Conservation (phyloP, 345 rosid species). For the Conringia planisiliqua region DNA sequence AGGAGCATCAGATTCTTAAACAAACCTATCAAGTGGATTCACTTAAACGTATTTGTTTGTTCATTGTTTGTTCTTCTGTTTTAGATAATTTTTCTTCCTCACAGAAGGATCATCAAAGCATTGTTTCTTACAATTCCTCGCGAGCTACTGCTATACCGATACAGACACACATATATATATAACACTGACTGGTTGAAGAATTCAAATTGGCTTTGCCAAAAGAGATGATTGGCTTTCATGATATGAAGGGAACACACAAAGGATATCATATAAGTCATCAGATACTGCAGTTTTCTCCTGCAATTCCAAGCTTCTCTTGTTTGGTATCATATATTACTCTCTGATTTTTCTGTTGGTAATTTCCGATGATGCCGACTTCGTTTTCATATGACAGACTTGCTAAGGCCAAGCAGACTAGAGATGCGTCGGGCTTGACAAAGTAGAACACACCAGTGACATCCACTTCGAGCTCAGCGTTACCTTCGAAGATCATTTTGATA, state of each 20-base stretch:
- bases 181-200: background rate
- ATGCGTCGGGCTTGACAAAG: constrained; percentile 65
- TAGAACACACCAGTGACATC: constrained; percentile 74
- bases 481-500: constrained; percentile 56
- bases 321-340: constrained; percentile 78
- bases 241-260: constrained; percentile 12
- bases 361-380: constrained; percentile 68
- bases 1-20: background rate
- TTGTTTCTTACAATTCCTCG: constrained; percentile 11
- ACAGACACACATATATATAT: background rate
- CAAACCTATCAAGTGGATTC: background rate
- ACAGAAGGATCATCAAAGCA: constrained; percentile 3
- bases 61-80: constrained; percentile 13
- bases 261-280: constrained; percentile 11
- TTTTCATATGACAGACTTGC: constrained; percentile 71
- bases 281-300: constrained; percentile 71
- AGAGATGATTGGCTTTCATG: constrained; percentile 27
- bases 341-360: constrained; percentile 85
- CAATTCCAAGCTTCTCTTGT: constrained; percentile 64
- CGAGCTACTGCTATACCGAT: background rate
- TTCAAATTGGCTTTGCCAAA: constrained; percentile 25
- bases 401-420: constrained; percentile 80
- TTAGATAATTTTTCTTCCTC: background rate
- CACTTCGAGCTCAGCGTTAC: constrained; percentile 50
- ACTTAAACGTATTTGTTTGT: background rate